A percentile compares a stretch with the other conserved stretches of the same genome.
Evolutionary conservation across 2,329 filamentous ascomycete genomes (phyloP).

Genomic region (Colletotrichum sp.): DNA sequence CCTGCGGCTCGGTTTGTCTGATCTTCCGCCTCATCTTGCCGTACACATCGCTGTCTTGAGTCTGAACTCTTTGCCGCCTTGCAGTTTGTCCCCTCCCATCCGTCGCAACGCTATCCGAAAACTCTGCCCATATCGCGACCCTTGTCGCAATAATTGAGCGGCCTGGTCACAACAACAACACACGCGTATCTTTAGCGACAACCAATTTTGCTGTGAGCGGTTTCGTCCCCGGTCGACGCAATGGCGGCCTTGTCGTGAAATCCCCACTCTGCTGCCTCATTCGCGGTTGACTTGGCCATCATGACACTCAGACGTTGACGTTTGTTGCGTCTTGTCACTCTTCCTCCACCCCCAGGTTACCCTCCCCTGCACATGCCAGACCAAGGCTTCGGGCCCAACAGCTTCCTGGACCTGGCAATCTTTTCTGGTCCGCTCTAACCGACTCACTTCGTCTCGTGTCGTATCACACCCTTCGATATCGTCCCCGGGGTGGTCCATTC

Average conservation of each 20-base stretch:
- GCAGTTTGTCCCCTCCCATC: neutral
- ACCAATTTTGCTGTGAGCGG: neutral
- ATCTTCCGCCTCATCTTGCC: constrained; percentile 17
- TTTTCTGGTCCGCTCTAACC: neutral
- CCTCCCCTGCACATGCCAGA: neutral
- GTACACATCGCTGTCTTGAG: neutral
- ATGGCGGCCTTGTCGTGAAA: neutral
- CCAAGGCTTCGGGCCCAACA: neutral
- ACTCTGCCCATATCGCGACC: neutral
- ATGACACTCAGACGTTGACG: neutral
- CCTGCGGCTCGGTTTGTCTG: constrained; percentile 18
- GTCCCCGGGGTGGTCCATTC: neutral
- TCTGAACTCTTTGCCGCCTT: neutral
- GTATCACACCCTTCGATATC: neutral
- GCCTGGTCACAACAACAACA: neutral
- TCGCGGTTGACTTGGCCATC: neutral
- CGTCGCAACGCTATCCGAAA: neutral
- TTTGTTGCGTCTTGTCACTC: neutral
- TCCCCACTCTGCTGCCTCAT: neutral
- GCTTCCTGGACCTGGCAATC: constrained; percentile 1
- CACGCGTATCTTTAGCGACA: neutral
- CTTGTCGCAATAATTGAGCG: neutral
- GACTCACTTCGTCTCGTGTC: constrained; percentile 3
- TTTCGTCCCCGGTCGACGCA: neutral
- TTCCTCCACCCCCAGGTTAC: neutral